Evolutionary conservation across 805 yeast species (phyloP), one percentile per base, ranked within the genome.

Genomic region (Candida alai): DNA sequence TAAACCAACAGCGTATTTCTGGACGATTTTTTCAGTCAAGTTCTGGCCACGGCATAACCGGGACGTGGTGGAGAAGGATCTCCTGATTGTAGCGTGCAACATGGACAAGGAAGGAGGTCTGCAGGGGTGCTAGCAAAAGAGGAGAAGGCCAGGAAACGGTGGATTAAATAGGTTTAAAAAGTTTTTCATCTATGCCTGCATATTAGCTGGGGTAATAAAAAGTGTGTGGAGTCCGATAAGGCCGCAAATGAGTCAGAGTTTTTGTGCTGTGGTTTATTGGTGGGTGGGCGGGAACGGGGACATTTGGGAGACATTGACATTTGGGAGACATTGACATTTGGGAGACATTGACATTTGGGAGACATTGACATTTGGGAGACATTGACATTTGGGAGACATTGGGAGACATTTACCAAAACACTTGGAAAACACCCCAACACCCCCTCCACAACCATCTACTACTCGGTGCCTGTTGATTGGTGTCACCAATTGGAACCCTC

Each of bases 1-100:
- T 16, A 37, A 58, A 3, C 90, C 95, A 8, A 89, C 95, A 3
- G 97, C 94, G 56, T 85, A 90, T 51, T 75, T 76, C 57, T 93
- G 98, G 8, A 88, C 96, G 40, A 94, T 87, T 63, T 93, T 93
- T 64, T 93, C 99, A 16, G 97, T 89, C 49, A 90, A 61, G 52
- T 89, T 93, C 62, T 93, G 99, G 14, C 80, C 80, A 27, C 66
- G 58, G 8, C 47, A 48, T 19, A 43, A 47, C 24, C 32, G 33
- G 11, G 40, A 39, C 30, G 47, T 34, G 3, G 41, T 30, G 8
- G 55, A 42, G 31, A 55, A 50, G n/a, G 33, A 33, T 44, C 60
- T 48, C n/a, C 24, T 28, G 28, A 20, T 12, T n/a, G n/a, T n/a
- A n/a, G n/a, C n/a, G n/a, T n/a, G n/a, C n/a, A n/a, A n/a, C n/a